phyloP scores from a whole-genome alignment of 257 asterid species.

The Lavandula angustifolia region DNA sequence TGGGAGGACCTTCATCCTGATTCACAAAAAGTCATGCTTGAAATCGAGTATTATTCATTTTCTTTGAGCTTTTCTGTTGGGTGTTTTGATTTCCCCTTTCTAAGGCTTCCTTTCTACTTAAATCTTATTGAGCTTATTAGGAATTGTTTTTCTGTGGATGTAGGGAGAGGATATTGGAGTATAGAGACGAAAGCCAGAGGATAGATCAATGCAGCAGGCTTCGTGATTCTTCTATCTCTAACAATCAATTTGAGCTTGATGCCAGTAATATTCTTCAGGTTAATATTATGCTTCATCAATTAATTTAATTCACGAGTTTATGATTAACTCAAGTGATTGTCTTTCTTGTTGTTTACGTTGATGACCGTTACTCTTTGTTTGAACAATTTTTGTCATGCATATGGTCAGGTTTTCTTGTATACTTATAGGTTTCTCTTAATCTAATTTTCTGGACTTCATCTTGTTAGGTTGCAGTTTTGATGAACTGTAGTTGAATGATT shows the following conservation, averaged over 20 bases:
- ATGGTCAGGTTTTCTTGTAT: neutral
- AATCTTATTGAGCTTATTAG: neutral
- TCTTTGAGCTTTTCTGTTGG: neutral
- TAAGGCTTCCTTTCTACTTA: neutral
- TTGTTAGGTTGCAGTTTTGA: slow-evolving; percentile 17
- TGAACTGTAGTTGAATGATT: neutral
- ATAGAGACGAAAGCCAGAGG: slow-evolving; percentile 89
- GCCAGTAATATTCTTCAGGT: slow-evolving; percentile 88
- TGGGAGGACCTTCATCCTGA: slow-evolving; percentile 98
- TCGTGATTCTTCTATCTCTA: slow-evolving; percentile 78
- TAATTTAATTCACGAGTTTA: neutral
- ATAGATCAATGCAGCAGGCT: slow-evolving; percentile 88
- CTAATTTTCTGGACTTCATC: slow-evolving; percentile 19
- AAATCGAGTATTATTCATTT: slow-evolving; percentile 63
- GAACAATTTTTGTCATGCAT: neutral
- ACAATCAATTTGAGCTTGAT: slow-evolving; percentile 82
- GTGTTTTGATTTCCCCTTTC: neutral
- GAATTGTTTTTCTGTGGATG: slow-evolving; percentile 30
- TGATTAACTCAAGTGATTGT: too few species aligned
- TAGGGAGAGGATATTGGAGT: slow-evolving; percentile 86
- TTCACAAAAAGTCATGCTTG: slow-evolving; percentile 80
- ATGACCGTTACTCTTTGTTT: too few species aligned
- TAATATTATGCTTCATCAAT: neutral
- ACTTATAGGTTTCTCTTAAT: neutral
- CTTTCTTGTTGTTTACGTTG: too few species aligned